Percentiles rank a stretch among this genome's conserved stretches.
Conservation (phyloP, 768 basidiomycete genomes). For the Lepiota subincarnata region DNA sequence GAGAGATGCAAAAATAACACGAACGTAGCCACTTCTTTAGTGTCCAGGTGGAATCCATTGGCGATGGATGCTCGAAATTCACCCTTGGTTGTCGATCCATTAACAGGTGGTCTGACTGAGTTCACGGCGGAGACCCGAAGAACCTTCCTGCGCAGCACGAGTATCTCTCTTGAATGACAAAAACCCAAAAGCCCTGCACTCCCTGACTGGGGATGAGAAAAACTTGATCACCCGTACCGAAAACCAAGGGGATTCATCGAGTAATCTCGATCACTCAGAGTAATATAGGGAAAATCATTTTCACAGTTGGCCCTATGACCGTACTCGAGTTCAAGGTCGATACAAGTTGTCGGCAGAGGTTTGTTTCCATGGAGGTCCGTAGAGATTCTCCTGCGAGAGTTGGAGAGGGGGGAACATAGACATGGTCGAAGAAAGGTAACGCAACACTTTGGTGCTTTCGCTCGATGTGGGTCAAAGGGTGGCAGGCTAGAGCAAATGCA, state of each 20-base stretch:
- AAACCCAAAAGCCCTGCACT: neutral
- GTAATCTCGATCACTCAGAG: neutral
- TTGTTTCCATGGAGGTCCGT: neutral
- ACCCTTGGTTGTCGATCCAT: neutral
- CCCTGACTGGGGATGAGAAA: neutral
- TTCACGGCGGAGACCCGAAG: neutral
- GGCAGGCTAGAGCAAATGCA: too few species aligned
- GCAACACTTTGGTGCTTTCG: too few species aligned
- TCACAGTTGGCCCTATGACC: neutral
- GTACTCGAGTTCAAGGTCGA: neutral
- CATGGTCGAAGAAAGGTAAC: conserved; percentile 2
- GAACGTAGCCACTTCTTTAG: neutral
- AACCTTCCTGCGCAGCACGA: neutral
- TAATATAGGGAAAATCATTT: neutral
- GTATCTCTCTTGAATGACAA: neutral
- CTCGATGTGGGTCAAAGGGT: too few species aligned
- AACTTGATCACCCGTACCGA: neutral
- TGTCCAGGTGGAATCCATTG: neutral
- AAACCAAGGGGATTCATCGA: neutral
- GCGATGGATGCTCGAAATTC: neutral
- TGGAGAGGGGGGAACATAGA: neutral
- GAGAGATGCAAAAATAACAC: neutral
- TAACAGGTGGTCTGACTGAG: neutral
- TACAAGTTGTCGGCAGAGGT: neutral
- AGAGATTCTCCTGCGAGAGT: neutral